Base-by-base conservation (phyloP, 1,139 yeast species). In the Blastobotrys arbuscula region DNA sequence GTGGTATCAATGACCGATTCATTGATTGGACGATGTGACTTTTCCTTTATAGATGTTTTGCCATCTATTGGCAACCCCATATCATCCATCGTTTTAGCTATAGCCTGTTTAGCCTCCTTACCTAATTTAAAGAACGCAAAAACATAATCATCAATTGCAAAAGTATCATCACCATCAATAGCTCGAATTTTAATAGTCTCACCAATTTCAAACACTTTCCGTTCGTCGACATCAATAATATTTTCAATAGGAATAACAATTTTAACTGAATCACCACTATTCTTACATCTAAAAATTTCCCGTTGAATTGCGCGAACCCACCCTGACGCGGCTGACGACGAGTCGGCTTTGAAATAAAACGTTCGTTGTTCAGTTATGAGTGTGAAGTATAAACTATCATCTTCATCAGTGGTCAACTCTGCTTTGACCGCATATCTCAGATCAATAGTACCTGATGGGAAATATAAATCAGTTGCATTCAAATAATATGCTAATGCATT, bases 251-350 rank as follows among this genome's bases (percentile, higher is more conserved):
- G 97, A 8, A 90, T 78, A 57, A 84, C 84, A 15, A 90, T 72
- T 35, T 85, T 77, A 9, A 88, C 95, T 53, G 83, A 82, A 57
- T 83, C 83, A 18, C 82, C 83, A 37, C 76, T 72, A 62, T 86
- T 85, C 44, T 85, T 73, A 45, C 84, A 76, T 7, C 89, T 74
- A 65, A 90, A 90, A 2, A 87, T 80, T 50, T 84, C 82, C 59
- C 85, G 86, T 54, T 86, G 85, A 44, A 90, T 67, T 16, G 77
- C 71, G 51, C 82, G 82, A 44, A 80, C 83, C 97, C 97, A 90
- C 38, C 81, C 78, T 50, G 84, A 74, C 0, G 97, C 97, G 6
- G 82, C 72, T 53, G 75, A 79, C 19, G 78, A 68, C 38, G 84
- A 81, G 59, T 89, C 97, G 1, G 95, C 84, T 53, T 76, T 76